Conservation (phyloP, 176 grass and related monocot species). For the Avena atlantica region DNA sequence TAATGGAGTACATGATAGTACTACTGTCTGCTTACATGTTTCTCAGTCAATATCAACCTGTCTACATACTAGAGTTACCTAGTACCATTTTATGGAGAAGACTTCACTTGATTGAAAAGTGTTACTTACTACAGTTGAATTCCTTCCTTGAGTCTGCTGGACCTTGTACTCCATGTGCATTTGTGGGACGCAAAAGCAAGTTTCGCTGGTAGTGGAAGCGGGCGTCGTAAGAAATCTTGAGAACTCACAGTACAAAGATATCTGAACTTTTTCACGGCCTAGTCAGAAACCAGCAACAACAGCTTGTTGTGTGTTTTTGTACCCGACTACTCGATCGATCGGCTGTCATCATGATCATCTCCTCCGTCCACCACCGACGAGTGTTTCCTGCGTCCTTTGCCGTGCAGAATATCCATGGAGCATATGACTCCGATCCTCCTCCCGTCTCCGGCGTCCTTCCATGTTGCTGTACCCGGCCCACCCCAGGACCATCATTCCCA, state of each 20-base stretch:
- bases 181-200: no score
- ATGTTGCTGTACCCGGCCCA: background rate
- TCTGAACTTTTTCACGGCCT: background rate
- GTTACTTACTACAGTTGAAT: no score
- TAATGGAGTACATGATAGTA: background rate
- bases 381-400: background rate
- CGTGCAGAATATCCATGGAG: conserved; percentile 39
- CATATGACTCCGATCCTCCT: conserved; percentile 6
- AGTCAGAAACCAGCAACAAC: conserved; percentile 33
- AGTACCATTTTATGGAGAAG: background rate
- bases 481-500: background rate
- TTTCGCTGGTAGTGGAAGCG: conserved; percentile 7
- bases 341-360: conserved; percentile 9
- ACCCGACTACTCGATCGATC: background rate
- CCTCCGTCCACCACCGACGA: conserved; percentile 34
- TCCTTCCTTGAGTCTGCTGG: no score
- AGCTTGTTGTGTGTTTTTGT: background rate
- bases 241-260: background rate
- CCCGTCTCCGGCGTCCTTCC: background rate
- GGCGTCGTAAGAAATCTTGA: conserved; percentile 18
- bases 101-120: background rate
- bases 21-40: background rate
- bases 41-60: no score
- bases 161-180: no score
- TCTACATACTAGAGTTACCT: background rate